Percentiles rank a stretch among this genome's conserved stretches.
These are phyloP conservation scores for Scolecobasidium constrictum DNA, from an alignment of 2,329 filamentous ascomycete species.

Conservation along the genomic window DNA sequence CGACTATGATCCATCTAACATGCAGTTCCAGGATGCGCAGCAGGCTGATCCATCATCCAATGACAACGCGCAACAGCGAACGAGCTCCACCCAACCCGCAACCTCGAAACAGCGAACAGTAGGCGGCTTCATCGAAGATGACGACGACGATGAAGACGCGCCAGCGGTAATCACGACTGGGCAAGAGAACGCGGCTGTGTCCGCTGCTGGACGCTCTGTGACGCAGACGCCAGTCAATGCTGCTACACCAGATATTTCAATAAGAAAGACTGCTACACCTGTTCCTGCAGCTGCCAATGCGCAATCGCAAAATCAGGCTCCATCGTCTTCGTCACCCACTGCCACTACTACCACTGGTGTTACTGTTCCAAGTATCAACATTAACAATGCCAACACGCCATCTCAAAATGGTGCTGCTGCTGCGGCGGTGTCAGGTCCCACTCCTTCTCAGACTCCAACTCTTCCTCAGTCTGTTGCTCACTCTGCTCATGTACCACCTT, in stretches of 20 bases:
- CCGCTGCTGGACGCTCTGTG: constrained; percentile 29
- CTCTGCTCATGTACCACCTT: background rate
- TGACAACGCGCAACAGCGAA: background rate
- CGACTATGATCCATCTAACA: constrained; percentile 10
- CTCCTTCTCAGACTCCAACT: constrained; percentile 30
- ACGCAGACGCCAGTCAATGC: constrained; percentile 46
- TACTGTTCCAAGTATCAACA: constrained; percentile 19
- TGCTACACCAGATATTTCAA: constrained; percentile 48
- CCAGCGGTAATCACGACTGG: constrained; percentile 25
- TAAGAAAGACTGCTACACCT: constrained; percentile 41
- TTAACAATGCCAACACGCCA: constrained; percentile 18
- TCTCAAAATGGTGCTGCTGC: constrained; percentile 18
- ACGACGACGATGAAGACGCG: constrained; percentile 47
- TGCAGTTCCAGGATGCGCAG: constrained; percentile 2
- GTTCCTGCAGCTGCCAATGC: too few relatives aligned
- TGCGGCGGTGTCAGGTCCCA: constrained; percentile 21
- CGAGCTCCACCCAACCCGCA: background rate
- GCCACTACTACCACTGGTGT: constrained; percentile 36
- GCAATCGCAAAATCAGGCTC: constrained; percentile 34
- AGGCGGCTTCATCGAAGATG: constrained; percentile 53
- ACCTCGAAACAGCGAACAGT: constrained; percentile 30
- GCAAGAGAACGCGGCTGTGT: constrained; percentile 24
- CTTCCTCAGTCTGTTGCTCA: constrained; percentile 15
- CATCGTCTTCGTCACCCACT: constrained; percentile 38
- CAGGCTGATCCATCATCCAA: background rate